Base-by-base conservation (phyloP, 257 asterid genomes). In the Penstemon barbatus region DNA sequence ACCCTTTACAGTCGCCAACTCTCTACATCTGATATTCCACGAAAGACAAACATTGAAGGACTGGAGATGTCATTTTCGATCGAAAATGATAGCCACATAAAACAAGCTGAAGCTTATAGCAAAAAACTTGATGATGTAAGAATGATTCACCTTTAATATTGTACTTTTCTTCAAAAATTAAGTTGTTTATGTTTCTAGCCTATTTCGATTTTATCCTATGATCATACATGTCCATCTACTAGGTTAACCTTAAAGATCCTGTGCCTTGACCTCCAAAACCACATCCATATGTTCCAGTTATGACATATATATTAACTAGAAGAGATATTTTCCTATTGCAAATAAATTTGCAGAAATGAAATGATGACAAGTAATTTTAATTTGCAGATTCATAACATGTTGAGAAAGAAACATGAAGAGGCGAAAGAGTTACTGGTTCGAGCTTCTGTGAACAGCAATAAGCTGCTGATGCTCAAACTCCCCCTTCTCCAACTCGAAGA, bases 41-140 rank as follows among this genome's bases (percentile, higher is more conserved):
- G 41, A 58, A 78, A 75, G 70, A 71, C 68, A 73, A 73, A 76
- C 71, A 68, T 58, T 72, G 81, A 61, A 55, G 85, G 73, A 75
- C 67, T 79, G 56, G 91, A 79, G 66, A 72, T 75, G 61, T 66
- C 88, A 52, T 78, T 72, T 75, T 74, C 69, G 8, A 39, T 78
- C 53, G 83, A 77, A 61, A 77, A 80, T 74, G 81, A 82, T 67
- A 73, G 77, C 78, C 80, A 81, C 79, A 77, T 90, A 63, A 79
- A 86, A 72, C 81, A 74, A 74, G 99, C 96, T 37, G 90, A 89
- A 72, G 86, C 85, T 71, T 86, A 78, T 72, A 54, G 79, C 70
- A 87, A 88, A 81, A 95, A 84, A 66, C 96, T 90, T 59, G 96
- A 83, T 36, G 77, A 87, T 67, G 99, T 90, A 82, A 87, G 91